Percentiles rank a stretch among this genome's conserved stretches.
Evolutionary conservation across 805 yeast species (phyloP).

Genomic region (Debaryomyces maramus): DNA sequence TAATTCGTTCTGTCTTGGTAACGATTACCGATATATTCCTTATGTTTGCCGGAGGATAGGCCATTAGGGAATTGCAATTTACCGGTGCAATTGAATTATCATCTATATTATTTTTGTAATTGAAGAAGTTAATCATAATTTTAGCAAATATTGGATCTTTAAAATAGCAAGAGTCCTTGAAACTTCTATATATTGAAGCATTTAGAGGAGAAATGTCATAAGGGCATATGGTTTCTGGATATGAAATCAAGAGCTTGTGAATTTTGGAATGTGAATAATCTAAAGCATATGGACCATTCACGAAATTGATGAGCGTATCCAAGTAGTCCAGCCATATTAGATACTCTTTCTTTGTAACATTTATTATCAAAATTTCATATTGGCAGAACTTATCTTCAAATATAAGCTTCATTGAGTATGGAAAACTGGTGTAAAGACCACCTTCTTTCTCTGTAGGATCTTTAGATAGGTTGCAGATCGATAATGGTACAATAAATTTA

Average conservation of each 20-base stretch:
- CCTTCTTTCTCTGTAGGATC: slow-evolving; percentile 24
- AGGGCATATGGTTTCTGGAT: slow-evolving; percentile 19
- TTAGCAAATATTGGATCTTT: slow-evolving; percentile 6
- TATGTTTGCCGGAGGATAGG: neutral
- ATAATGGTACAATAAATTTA: slow-evolving; percentile 50
- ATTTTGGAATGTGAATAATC: slow-evolving; percentile 13
- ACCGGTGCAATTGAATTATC: neutral
- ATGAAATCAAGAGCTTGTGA: slow-evolving; percentile 7
- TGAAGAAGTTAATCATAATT: slow-evolving; percentile 8
- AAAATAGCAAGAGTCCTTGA: slow-evolving; percentile 15
- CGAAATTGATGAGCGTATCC: slow-evolving; percentile 18
- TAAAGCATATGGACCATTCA: slow-evolving; percentile 27
- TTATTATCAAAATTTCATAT: slow-evolving; percentile 46
- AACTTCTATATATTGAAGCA: slow-evolving; percentile 1
- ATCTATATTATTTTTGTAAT: neutral
- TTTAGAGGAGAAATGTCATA: slow-evolving; percentile 14
- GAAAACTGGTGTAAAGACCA: slow-evolving; percentile 31
- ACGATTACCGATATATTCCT: slow-evolving; percentile 6
- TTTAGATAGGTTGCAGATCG: slow-evolving; percentile 26
- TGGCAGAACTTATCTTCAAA: slow-evolving; percentile 45
- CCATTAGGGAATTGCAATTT: slow-evolving; percentile 1
- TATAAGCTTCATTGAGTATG: slow-evolving; percentile 40
- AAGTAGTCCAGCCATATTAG: slow-evolving; percentile 41
- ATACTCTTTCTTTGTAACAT: slow-evolving; percentile 33
- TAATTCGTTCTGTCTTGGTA: slow-evolving; percentile 9